Evolutionary conservation across 306 rosid genomes (phyloP).

Genomic region (Leucaena leucocephala): DNA sequence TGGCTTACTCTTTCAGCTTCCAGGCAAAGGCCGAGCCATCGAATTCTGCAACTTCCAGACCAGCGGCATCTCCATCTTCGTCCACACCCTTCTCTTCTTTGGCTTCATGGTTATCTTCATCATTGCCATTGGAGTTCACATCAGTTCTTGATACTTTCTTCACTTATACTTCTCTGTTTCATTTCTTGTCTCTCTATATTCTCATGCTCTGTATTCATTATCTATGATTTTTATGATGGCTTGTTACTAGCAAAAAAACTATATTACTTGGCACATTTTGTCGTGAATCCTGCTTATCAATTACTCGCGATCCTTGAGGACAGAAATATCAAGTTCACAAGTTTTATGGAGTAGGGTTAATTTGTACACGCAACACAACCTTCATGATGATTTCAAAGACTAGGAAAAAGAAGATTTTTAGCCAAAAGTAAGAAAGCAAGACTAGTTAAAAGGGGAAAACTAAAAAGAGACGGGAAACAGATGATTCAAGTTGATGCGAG

Average conservation of each 20-base stretch:
- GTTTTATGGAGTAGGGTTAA: not conserved
- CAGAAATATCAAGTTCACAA: not conserved
- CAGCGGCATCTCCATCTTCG: conserved; percentile 70
- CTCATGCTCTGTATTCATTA: not conserved
- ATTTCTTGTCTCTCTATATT: not conserved
- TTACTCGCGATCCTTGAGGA: not conserved
- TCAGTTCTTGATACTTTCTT: conserved; percentile 43
- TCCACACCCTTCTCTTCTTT: conserved; percentile 73
- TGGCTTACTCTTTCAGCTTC: conserved; percentile 77
- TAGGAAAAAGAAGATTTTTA: not conserved
- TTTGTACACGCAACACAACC: not conserved
- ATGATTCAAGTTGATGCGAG: not conserved
- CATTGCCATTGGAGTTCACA: conserved; percentile 78
- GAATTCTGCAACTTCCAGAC: conserved; percentile 70
- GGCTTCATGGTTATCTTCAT: conserved; percentile 71
- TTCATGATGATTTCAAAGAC: not conserved
- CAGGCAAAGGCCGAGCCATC: conserved; percentile 62
- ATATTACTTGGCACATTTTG: not conserved
- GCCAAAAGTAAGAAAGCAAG: not conserved
- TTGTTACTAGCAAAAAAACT: not conserved
- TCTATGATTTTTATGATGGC: not conserved
- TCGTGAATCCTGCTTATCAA: not conserved
- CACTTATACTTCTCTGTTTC: not conserved
- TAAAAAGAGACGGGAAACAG: not conserved
- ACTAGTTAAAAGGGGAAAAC: not conserved